phyloP scores from a whole-genome alignment of 2,329 filamentous ascomycete genomes.

The Pleoardoris graminearum region DNA sequence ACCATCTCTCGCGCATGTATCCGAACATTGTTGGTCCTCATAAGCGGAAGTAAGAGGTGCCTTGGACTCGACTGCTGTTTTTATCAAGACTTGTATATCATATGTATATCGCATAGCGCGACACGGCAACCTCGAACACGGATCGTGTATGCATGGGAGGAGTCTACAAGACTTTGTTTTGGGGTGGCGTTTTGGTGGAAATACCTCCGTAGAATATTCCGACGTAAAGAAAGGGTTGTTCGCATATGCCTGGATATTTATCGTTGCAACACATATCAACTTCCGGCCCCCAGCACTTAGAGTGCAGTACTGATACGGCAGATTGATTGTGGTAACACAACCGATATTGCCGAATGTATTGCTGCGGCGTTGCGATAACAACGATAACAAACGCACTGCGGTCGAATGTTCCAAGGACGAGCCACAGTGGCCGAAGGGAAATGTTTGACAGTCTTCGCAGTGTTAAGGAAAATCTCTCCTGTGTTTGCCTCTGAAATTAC shows the following conservation, averaged over 20 bases:
- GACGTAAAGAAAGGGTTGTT: constrained; percentile 13
- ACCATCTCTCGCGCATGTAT: constrained; percentile 80
- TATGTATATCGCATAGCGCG: constrained; percentile 2
- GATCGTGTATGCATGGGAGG: constrained; percentile 20
- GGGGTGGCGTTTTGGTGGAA: constrained; percentile 19
- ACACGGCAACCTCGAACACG: constrained; percentile 13
- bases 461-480: no score
- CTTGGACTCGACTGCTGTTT: not conserved
- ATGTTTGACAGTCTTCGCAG: not conserved
- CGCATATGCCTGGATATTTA: constrained; percentile 5
- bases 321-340: not conserved
- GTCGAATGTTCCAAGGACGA: not conserved
- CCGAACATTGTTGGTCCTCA: constrained; percentile 71
- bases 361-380: not conserved
- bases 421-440: not conserved
- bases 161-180: constrained; percentile 17
- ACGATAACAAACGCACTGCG: not conserved
- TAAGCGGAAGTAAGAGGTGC: constrained; percentile 60
- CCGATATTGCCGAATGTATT: not conserved
- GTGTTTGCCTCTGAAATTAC: no score
- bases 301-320: not conserved
- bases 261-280: not conserved
- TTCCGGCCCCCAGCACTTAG: not conserved
- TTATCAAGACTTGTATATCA: constrained; percentile 2
- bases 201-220: constrained; percentile 16